phyloP scores from a whole-genome alignment of 192 early-diverging fungal genomes.

The Backusella tuberculispora region DNA sequence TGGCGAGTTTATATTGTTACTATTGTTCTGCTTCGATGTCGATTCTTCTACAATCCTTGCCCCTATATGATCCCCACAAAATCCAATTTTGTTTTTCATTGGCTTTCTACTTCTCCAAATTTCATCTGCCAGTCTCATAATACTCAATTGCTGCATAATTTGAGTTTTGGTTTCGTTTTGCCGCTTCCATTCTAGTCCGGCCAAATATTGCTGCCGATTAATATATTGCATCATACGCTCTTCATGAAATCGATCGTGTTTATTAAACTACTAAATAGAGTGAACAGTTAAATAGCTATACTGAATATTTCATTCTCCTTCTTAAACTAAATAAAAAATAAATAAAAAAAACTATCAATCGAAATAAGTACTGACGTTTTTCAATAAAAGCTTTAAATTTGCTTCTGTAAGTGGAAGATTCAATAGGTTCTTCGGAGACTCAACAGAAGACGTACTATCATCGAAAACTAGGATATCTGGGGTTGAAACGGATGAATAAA shows the following conservation, averaged over 20 bases:
- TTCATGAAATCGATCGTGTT: not conserved
- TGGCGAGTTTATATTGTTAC: not conserved
- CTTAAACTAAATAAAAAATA: not conserved
- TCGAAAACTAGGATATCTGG: conserved; percentile 8
- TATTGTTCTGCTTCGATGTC: not conserved
- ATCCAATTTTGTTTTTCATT: not conserved
- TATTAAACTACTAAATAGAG: not conserved
- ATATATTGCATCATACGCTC: conserved; percentile 5
- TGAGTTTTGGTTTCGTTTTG: not conserved
- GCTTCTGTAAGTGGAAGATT: not conserved
- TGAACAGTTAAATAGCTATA: not conserved
- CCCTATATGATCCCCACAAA: not conserved
- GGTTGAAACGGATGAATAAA: conserved; percentile 7
- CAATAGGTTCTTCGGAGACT: conserved; percentile 4
- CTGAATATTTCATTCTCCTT: not conserved
- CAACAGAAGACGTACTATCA: conserved; percentile 1
- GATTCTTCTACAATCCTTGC: not conserved
- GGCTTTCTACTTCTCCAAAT: not conserved
- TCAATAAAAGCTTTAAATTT: not conserved
- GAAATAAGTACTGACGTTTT: not conserved
- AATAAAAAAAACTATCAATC: too few species aligned
- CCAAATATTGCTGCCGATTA: conserved; percentile 3
- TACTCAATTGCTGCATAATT: conserved; percentile 1
- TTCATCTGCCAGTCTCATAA: not conserved
- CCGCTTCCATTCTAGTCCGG: conserved; percentile 1